Evolutionary conservation across 768 basidiomycete species (phyloP).

Genomic region (Trametes meyenii): DNA sequence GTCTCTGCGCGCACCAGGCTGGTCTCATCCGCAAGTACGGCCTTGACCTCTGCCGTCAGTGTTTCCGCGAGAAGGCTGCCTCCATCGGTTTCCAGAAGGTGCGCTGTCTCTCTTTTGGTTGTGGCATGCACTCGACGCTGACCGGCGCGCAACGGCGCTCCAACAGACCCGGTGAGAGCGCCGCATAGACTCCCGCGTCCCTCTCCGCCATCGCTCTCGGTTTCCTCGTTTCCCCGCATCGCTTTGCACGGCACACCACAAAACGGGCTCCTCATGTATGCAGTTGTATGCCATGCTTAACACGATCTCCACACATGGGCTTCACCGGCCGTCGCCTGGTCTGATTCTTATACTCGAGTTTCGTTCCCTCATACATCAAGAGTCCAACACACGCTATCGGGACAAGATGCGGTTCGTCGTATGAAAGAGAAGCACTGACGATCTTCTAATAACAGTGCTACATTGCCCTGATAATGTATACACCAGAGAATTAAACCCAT

Average conservation of each 20-base stretch:
- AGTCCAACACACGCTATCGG: neutral
- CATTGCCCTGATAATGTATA: neutral
- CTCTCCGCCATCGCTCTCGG: slow-evolving; percentile 14
- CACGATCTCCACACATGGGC: slow-evolving; percentile 21
- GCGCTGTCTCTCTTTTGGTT: neutral
- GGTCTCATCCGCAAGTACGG: slow-evolving; percentile 98
- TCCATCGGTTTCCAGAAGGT: slow-evolving; percentile 97
- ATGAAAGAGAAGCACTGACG: neutral
- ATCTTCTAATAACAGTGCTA: neutral
- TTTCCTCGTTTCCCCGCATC: slow-evolving; percentile 10
- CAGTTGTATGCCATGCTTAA: slow-evolving; percentile 29
- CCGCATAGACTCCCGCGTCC: slow-evolving; percentile 5
- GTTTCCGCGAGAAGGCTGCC: slow-evolving; percentile 95
- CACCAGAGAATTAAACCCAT: neutral
- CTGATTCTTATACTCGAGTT: neutral
- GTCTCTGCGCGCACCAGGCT: slow-evolving; percentile 95
- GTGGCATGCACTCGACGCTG: neutral
- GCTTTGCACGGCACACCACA: slow-evolving; percentile 14
- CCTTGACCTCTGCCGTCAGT: slow-evolving; percentile 96
- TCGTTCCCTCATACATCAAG: neutral
- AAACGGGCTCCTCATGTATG: slow-evolving; percentile 26
- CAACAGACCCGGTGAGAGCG: slow-evolving; percentile 29
- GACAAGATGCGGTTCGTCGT: neutral
- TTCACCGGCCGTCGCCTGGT: neutral
- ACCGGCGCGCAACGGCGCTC: neutral